A percentile compares a stretch with the other conserved stretches of the same genome.
phyloP scores from a whole-genome alignment of 129 eudicot species.

The Solidago caesia region DNA sequence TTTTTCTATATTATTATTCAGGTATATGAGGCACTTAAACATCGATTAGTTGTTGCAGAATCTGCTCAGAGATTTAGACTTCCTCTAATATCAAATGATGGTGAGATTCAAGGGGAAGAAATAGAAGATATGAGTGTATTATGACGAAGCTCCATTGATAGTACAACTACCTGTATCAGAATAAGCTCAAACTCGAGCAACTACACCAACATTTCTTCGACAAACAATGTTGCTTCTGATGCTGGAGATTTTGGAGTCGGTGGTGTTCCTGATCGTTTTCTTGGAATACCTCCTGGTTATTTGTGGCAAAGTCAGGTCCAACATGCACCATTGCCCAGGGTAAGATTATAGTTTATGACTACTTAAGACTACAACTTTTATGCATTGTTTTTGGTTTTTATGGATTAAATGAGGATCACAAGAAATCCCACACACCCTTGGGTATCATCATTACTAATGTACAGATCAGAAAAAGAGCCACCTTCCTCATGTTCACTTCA shows the following conservation, averaged over 20 bases:
- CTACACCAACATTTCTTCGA: conserved; percentile 48
- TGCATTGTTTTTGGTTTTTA: conserved; percentile 15
- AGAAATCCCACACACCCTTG: too few species aligned
- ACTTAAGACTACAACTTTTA: neutral
- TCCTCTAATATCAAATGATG: conserved; percentile 88
- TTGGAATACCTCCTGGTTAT: conserved; percentile 85
- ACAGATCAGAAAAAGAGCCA: too few species aligned
- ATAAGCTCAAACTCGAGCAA: conserved; percentile 71
- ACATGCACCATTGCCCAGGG: conserved; percentile 64
- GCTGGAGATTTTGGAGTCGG: conserved; percentile 77
- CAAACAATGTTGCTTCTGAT: conserved; percentile 48
- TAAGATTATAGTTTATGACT: conserved; percentile 25
- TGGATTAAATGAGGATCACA: too few species aligned
- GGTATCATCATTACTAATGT: too few species aligned
- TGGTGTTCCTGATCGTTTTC: conserved; percentile 90
- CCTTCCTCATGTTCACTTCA: too few species aligned
- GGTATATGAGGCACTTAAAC: conserved; percentile 98
- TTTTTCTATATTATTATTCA: conserved; percentile 12
- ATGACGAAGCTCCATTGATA: conserved; percentile 96
- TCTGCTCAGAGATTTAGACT: conserved; percentile 93
- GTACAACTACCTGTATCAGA: conserved; percentile 74
- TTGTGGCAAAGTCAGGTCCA: conserved; percentile 90
- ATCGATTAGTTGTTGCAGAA: conserved; percentile 96
- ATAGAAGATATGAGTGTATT: conserved; percentile 86
- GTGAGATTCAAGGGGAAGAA: conserved; percentile 92